phyloP scores from a whole-genome alignment of 805 yeast species.

The Yarrowia sp. region DNA sequence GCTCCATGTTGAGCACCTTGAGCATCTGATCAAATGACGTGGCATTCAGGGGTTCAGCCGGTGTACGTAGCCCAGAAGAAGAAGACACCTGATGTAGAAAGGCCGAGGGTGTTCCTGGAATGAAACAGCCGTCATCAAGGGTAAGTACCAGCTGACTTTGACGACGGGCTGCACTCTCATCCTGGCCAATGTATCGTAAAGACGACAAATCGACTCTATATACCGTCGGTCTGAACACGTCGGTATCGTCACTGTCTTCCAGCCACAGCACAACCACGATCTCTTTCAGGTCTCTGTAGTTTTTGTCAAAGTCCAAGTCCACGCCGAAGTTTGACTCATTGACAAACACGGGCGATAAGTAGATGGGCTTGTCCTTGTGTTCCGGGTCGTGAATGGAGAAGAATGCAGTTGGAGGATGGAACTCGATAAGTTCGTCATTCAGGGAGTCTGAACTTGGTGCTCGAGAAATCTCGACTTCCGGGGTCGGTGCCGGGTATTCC shows the following conservation, averaged over 20 bases:
- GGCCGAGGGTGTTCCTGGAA: conserved; percentile 9
- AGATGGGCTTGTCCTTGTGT: conserved; percentile 9
- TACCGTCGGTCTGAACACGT: conserved; percentile 1
- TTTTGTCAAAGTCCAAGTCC: conserved; percentile 20
- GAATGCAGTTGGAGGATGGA: conserved; percentile 26
- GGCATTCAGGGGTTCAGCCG: conserved; percentile 27
- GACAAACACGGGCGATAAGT: conserved; percentile 24
- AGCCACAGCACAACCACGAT: conserved; percentile 27
- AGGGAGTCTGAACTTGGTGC: not conserved
- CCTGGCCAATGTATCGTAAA: conserved; percentile 33
- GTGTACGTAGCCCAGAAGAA: conserved; percentile 28
- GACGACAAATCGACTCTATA: conserved; percentile 3
- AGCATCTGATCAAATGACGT: conserved; percentile 26
- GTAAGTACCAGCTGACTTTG: conserved; percentile 17
- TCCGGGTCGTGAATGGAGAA: conserved; percentile 32
- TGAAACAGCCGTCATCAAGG: conserved; percentile 32
- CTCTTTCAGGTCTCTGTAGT: conserved; percentile 16
- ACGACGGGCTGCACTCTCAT: not conserved
- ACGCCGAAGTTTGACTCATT: conserved; percentile 28
- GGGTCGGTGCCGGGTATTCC: not conserved
- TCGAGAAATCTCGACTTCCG: conserved; percentile 11
- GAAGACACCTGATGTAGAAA: conserved; percentile 13
- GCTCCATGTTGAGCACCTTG: conserved; percentile 37
- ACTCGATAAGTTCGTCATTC: conserved; percentile 19
- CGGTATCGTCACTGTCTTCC: conserved; percentile 7